Base-by-base conservation (phyloP, 2,329 filamentous ascomycete genomes). In the Sporothrix curviconia region DNA sequence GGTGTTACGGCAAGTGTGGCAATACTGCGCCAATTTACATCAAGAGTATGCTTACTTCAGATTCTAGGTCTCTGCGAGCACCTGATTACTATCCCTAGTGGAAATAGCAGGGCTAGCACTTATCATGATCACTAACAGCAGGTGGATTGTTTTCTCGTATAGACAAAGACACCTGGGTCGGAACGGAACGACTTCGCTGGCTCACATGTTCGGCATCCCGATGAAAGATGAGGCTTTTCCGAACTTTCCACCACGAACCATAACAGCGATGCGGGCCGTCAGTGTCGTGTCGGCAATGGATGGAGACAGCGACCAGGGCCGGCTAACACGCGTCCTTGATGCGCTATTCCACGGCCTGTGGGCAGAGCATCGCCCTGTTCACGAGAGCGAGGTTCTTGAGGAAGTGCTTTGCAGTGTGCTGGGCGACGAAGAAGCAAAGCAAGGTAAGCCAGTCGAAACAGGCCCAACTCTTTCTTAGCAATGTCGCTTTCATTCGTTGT, bases 111-210 rank as follows among this genome's bases (percentile, higher is more conserved):
- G n/a, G n/a, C n/a, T n/a, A n/a, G n/a, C n/a, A n/a, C n/a, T n/a
- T n/a, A n/a, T n/a, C n/a, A n/a, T n/a, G n/a, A n/a, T n/a, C n/a
- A n/a, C n/a, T n/a, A n/a, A n/a, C n/a, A n/a, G n/a, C n/a, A n/a
- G n/a, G n/a, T n/a, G n/a, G 19, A 30, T n/a, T 19, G n/a, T 24
- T 12, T 30, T n/a, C 50, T n/a, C n/a, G 22, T 39, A 17, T 57
- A 73, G 69, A 74, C 65, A 74, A 74, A 60, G 69, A 69, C 61
- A 65, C 61, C 42, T 74, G 70, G 69, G 71, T 72, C 61, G 58
- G 62, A 59, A 39, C 42, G 5, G 70, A 71, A 55, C 70, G 71
- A 28, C 56, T 68, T 22, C 67, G 66, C 54, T 74, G 70, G 67
- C 72, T 1, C 22, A n/a, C 1, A 58, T 60, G 56, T 71, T 74